phyloP scores from a whole-genome alignment of 441 rosid genomes.

The Sinapis alba region DNA sequence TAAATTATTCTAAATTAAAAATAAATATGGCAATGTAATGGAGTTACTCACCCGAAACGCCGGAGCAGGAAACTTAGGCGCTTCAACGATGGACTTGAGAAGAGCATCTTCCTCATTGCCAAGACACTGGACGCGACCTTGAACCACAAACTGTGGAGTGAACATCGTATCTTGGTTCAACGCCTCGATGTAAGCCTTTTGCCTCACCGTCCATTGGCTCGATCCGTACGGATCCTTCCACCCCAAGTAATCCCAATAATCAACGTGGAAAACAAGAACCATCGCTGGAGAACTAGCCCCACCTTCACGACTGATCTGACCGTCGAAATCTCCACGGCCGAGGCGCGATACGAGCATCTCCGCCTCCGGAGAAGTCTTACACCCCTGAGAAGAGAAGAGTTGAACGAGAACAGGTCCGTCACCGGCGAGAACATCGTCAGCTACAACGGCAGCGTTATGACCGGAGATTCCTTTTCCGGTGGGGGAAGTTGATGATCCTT shows the following conservation, averaged over 20 bases:
- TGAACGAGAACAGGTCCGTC: conserved; percentile 77
- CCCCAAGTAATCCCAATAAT: conserved; percentile 87
- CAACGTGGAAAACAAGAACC: conserved; percentile 74
- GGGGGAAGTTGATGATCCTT: conserved; percentile 37
- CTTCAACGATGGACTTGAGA: conserved; percentile 53
- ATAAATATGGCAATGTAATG: neutral
- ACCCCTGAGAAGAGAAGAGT: conserved; percentile 87
- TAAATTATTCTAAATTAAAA: too few species aligned
- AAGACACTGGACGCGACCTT: conserved; percentile 65
- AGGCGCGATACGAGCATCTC: conserved; percentile 77
- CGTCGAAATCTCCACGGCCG: conserved; percentile 79
- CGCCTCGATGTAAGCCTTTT: conserved; percentile 82
- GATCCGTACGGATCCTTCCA: conserved; percentile 92
- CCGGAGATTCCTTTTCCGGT: conserved; percentile 29
- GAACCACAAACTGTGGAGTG: conserved; percentile 81
- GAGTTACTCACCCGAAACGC: conserved; percentile 54
- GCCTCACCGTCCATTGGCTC: conserved; percentile 80
- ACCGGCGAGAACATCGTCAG: conserved; percentile 26
- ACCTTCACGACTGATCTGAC: conserved; percentile 27
- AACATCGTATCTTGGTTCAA: conserved; percentile 79
- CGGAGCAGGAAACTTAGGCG: conserved; percentile 70
- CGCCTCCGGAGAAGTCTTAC: conserved; percentile 79
- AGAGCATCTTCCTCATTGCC: conserved; percentile 71
- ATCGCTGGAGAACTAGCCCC: conserved; percentile 54
- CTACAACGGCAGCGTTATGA: conserved; percentile 16